Conservation (phyloP, 371 early-diverging fungal genomes). For the Mortierella sp. region DNA sequence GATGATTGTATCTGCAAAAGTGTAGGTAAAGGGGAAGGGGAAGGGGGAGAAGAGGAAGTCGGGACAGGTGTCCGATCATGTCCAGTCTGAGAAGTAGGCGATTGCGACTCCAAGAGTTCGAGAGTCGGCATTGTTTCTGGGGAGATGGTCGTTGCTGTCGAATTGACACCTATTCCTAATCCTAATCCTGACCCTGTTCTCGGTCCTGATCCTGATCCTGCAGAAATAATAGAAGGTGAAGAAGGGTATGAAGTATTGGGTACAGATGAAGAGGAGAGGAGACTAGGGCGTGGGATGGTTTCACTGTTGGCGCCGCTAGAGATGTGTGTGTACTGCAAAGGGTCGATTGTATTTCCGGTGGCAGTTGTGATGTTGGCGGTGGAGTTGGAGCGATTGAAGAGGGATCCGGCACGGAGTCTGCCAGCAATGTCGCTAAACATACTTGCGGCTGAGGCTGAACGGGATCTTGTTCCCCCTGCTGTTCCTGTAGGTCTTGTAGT, state of each 20-base stretch:
- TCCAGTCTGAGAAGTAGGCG: neutral
- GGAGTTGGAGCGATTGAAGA: constrained; percentile 24
- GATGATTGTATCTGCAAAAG: neutral
- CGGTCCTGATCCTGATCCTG: no score
- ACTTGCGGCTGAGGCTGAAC: constrained; percentile 25
- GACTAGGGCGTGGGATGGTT: neutral
- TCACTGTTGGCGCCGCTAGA: neutral
- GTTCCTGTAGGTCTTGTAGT: neutral
- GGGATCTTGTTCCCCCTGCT: neutral
- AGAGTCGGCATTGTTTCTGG: neutral
- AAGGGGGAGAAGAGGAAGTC: neutral
- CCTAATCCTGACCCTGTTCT: neutral
- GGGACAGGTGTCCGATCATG: neutral
- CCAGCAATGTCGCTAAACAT: constrained; percentile 33
- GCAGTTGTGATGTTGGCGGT: neutral
- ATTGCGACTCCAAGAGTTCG: neutral
- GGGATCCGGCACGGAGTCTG: constrained; percentile 10
- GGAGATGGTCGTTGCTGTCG: neutral
- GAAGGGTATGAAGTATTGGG: neutral
- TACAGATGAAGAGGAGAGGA: neutral
- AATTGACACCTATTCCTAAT: neutral
- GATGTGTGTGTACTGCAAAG: neutral
- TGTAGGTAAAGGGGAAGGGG: neutral
- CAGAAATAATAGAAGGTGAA: neutral
- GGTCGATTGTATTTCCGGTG: neutral